Evolutionary conservation across 2,329 filamentous ascomycete species (phyloP), one percentile per base, ranked within the genome.

Genomic region (Stagonosporopsis tanaceti): DNA sequence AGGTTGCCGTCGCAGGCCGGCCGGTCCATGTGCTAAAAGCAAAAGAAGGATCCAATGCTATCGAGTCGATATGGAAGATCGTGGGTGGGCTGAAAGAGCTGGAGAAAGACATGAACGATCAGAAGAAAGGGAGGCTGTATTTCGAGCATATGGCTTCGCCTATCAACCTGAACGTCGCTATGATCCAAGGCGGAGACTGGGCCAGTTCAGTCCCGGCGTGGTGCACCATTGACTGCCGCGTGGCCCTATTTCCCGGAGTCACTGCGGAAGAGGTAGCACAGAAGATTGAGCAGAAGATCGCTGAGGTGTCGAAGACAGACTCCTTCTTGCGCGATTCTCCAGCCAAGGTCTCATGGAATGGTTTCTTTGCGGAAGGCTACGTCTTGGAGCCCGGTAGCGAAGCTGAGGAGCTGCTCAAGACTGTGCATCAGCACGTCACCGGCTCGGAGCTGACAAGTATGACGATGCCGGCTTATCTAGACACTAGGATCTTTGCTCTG

Each of bases 121-220:
- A 64, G 30, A 64, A 62, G 48, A 50, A 62, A 37, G 61, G 61
- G 7, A 28, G 59, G 11, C 32, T 64, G 12, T 59, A 64, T 28
- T 64, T 64, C 25, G 61, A 62, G 37, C 56, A 64, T 22, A 51
- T 62, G 37, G 56, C 41, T 7, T 61, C 60, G 9, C 64, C 59
- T 0, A 61, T 65, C 42, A 61, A 65, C 24, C 62, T 67, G 3
- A 65, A 65, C 27, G 59, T 67, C 17, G 64, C 62, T 7, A 66
- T 63, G 56, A 66, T 66, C 17, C 54, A 64, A 20, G 64, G 64
- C 17, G 64, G 64, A 25, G 64, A 67, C 34, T 67, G 64, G 64
- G 61, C 64, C 6, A 65, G 62, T 28, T 64, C 60, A 12, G 64
- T 67, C 3, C 62, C 64, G 15, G 64, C 64, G 2, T 67, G 64